A percentile compares a stretch with the other conserved stretches of the same genome.
These are phyloP conservation scores for Vigna hirtella DNA, from an alignment of 306 rosid species.

Conservation along the genomic window DNA sequence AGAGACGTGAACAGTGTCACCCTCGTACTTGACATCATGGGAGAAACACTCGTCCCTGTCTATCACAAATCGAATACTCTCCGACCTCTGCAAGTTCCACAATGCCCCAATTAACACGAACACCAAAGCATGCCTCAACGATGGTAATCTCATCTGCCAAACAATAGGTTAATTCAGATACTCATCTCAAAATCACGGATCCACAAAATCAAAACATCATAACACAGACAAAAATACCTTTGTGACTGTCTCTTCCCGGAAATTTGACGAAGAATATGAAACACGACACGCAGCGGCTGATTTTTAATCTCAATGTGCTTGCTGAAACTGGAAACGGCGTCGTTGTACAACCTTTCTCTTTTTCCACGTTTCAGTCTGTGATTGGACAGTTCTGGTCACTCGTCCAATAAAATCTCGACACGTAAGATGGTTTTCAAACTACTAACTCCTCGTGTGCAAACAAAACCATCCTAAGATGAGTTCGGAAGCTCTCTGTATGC, in stretches of 20 bases:
- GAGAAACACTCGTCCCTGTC: slow-evolving; percentile 91
- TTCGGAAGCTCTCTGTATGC: neutral
- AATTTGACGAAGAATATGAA: neutral
- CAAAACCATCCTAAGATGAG: neutral
- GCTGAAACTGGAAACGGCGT: slow-evolving; percentile 41
- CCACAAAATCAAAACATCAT: neutral
- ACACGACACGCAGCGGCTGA: slow-evolving; percentile 3
- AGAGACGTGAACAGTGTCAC: slow-evolving; percentile 84
- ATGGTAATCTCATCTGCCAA: slow-evolving; percentile 50
- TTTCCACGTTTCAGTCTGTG: neutral
- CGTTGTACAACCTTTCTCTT: neutral
- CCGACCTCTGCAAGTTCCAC: slow-evolving; percentile 51
- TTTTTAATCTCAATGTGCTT: slow-evolving; percentile 14
- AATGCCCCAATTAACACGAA: slow-evolving; percentile 46
- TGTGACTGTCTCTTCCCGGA: neutral
- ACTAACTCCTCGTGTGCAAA: neutral
- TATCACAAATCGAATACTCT: slow-evolving; percentile 79
- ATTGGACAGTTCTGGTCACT: slow-evolving; percentile 41
- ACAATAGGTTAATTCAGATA: neutral
- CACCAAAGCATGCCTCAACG: slow-evolving; percentile 48
- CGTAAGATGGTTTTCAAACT: slow-evolving; percentile 18
- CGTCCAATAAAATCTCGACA: slow-evolving; percentile 22
- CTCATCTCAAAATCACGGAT: neutral
- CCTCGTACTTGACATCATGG: slow-evolving; percentile 77
- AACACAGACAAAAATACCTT: slow-evolving; percentile 19